Base-by-base conservation (phyloP, 2,329 filamentous ascomycete genomes). In the Colletotrichum liriopes region DNA sequence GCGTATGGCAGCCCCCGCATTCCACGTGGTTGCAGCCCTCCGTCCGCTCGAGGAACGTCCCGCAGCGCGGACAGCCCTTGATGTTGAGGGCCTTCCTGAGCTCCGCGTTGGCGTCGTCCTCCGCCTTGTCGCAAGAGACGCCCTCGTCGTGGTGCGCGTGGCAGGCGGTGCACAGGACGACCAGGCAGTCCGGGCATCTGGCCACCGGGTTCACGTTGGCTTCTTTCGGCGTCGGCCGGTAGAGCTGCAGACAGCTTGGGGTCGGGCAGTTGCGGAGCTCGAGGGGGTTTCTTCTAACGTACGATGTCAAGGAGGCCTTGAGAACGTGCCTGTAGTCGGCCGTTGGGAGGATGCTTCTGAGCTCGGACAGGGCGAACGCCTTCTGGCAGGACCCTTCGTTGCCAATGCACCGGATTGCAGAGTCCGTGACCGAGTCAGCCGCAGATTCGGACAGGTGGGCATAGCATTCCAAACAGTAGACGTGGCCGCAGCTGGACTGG, bases 11-110 rank as follows among this genome's bases (percentile, higher is more conserved):
- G 0, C 71, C 75, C 0, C n/a, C 49, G 69, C 86, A 88, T 0
- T 70, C 74, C 70, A 88, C 84, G 74, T 88, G 85, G 73, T 87
- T 83, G 71, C 86, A 88, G 0, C 86, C 86, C 0, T 77, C 77
- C 0, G 60, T 76, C 77, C 86, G 86, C 68, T 85, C 81, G 1
- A 87, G 81, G 1, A 79, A 63, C 1, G 79, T 81, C n/a, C 73
- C 76, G 73, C 86, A 86, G 9, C 73, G 74, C 0, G 83, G 84
- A 45, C 85, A 87, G 43, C 81, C 76, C 63, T 84, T 82, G 14
- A 49, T 39, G 49, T 43, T 23, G 47, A 64, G 47, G 8, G 49
- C 3, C 37, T 83, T 80, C 0, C 81, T 81, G 1, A 82, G 68
- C 26, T 80, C 72, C 49, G 76, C 68, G 75, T 83, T 84, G 0